phyloP scores from a whole-genome alignment of 2,329 filamentous ascomycete genomes.

The Aureobasidium musti region DNA sequence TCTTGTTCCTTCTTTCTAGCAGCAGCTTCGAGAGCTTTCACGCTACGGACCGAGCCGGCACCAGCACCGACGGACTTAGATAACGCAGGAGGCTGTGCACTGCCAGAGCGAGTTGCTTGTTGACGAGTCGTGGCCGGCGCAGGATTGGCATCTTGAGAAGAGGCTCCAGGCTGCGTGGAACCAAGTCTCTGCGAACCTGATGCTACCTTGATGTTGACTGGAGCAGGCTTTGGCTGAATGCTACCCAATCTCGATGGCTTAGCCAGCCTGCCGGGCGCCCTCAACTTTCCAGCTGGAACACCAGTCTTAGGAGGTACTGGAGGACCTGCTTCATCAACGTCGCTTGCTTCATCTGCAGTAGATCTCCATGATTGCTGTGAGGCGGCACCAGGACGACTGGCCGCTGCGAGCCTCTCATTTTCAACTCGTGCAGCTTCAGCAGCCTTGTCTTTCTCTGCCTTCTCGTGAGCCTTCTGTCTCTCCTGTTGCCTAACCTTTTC shows the following conservation, averaged over 20 bases:
- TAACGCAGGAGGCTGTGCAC: conserved; percentile 23
- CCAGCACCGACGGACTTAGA: conserved; percentile 24
- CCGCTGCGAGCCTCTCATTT: conserved; percentile 38
- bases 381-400: conserved; percentile 24
- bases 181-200: conserved; percentile 44
- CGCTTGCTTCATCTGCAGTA: conserved; percentile 43
- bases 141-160: conserved; percentile 34
- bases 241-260: conserved; percentile 50
- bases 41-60: conserved; percentile 36
- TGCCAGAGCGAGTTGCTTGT: conserved; percentile 29
- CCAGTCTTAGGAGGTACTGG: conserved; percentile 59
- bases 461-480: conserved; percentile 64
- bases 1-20: conserved; percentile 84
- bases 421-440: conserved; percentile 43
- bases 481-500: conserved; percentile 71
- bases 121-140: conserved; percentile 27
- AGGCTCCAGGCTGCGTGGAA: conserved; percentile 33
- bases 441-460: conserved; percentile 51
- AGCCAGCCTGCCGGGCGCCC: conserved; percentile 40
- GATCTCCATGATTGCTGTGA: conserved; percentile 35
- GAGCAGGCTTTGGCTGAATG: conserved; percentile 64
- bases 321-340: conserved; percentile 60
- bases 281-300: conserved; percentile 44
- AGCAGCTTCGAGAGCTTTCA: conserved; percentile 66
- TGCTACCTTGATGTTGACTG: conserved; percentile 70